Base-by-base conservation (phyloP, 108 stramenopile genomes). In the Pelagomonas calceolata region DNA sequence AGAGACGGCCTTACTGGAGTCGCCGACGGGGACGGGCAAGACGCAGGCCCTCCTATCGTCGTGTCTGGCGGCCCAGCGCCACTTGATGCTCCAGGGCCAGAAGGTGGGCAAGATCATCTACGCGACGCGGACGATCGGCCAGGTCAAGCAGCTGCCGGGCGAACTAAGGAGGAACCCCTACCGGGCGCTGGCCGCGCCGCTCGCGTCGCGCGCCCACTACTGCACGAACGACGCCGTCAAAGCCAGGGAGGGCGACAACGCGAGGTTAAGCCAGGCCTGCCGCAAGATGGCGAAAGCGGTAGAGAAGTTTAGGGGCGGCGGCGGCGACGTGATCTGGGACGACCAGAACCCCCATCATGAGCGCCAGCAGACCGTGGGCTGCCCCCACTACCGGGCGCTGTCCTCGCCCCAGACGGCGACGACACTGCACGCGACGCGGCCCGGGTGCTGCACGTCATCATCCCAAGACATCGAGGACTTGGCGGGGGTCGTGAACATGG, bases 1-100 rank as follows among this genome's bases (percentile, higher is more conserved):
- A 1, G 51, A 60, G 51, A 26, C 51, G 21, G 93, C 93, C 0
- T 70, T 94, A 44, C 72, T 95, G 45, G 94, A 95, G 77, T 87
- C 86, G 39, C 94, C 94, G 32, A 95, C 94, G 12, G 94, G 93
- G 17, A 92, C 93, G 15, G 93, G 93, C 12, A 93, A 93, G 75
- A 91, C 92, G n/a, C 80, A 93, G 0, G 93, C 90, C 70, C 75
- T 93, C 68, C 76, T 95, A 10, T 94, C 91, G 70, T 71, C 88
- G 34, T 73, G 90, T 0, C 70, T 94, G 43, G 90, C 93, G 31
- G 91, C 91, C 91, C 91, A 92, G 69, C 84, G 88, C 75, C 77
- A 76, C 34, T 75, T 60, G 21, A 1, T 12, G 51, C 51, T 60
- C 7, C 18, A 60, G 51, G 51, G 51, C 51, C 21, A 60, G 51